Conservation (phyloP, 2,329 filamentous ascomycete species). For the Colletotrichum sidae region DNA sequence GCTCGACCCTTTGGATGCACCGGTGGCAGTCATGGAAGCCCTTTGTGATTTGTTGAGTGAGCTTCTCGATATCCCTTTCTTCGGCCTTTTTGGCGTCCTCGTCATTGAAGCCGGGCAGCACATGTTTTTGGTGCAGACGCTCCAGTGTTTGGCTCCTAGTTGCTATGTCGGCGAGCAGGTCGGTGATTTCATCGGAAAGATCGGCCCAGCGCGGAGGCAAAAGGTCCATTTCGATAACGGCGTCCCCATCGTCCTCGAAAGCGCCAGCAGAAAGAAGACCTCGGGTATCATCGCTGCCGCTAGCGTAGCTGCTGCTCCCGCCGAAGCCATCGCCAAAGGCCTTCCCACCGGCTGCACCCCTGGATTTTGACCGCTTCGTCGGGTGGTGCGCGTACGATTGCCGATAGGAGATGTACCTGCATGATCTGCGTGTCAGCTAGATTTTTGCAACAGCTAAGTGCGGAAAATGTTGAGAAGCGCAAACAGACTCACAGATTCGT, state of each 20-base stretch:
- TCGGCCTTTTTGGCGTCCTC: constrained; percentile 89
- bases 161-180: constrained; percentile 82
- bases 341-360: constrained; percentile 62
- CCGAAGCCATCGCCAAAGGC: constrained; percentile 71
- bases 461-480: constrained; percentile 17
- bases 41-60: constrained; percentile 91
- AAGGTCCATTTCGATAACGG: constrained; percentile 97
- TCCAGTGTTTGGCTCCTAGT: constrained; percentile 87
- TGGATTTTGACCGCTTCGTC: constrained; percentile 82
- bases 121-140: constrained; percentile 95
- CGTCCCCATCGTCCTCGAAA: constrained; percentile 89
- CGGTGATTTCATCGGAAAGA: constrained; percentile 91
- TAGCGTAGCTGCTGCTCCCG: constrained; percentile 54
- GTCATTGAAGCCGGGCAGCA: constrained; percentile 95
- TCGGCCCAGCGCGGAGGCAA: constrained; percentile 96
- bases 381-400: constrained; percentile 98
- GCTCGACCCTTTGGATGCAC: constrained; percentile 88
- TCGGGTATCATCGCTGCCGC: constrained; percentile 67
- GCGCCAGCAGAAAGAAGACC: constrained; percentile 86
- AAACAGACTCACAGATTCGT: constrained; percentile 84
- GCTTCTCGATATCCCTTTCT: constrained; percentile 87
- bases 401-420: constrained; percentile 96
- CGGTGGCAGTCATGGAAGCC: constrained; percentile 91
- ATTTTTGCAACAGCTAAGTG: constrained; percentile 1
- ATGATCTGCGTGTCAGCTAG: constrained; percentile 45